Percentiles rank a stretch among this genome's conserved stretches.
Evolutionary conservation across 116 monocot genomes (phyloP).

Genomic region (Dioscorea cayenensis): DNA sequence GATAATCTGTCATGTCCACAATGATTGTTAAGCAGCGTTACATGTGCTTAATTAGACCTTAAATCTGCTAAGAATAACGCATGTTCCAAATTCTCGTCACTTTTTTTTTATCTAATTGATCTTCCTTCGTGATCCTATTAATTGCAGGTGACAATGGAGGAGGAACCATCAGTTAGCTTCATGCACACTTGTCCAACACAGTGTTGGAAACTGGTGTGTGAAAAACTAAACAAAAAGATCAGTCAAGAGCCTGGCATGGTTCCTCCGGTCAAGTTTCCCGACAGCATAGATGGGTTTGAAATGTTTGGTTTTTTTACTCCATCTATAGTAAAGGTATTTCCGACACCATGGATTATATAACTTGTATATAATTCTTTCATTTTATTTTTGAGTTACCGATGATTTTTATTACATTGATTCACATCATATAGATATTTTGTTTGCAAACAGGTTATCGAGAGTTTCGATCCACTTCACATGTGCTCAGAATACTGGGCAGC

Average conservation of each 20-base stretch:
- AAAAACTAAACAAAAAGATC: constrained; percentile 58
- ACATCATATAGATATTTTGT: background rate
- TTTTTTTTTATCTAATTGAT: background rate
- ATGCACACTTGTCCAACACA: constrained; percentile 28
- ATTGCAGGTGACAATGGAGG: constrained; percentile 67
- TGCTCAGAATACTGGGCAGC: constrained; percentile 53
- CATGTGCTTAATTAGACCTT: no score
- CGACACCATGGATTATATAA: no score
- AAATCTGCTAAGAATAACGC: no score
- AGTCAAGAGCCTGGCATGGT: constrained; percentile 13
- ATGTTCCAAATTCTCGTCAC: background rate
- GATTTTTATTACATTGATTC: background rate
- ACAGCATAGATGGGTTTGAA: constrained; percentile 54
- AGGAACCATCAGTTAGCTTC: constrained; percentile 37
- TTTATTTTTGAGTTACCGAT: no score
- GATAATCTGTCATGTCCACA: no score
- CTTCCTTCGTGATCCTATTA: background rate
- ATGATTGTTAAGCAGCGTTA: no score
- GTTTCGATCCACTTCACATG: constrained; percentile 39
- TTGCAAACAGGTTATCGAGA: constrained; percentile 49
- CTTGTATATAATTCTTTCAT: background rate
- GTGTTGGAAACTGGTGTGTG: constrained; percentile 63
- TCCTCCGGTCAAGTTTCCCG: constrained; percentile 21
- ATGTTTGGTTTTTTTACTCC: constrained; percentile 86
- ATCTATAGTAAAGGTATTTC: constrained; percentile 49